Percentiles rank a stretch among this genome's conserved stretches.
Evolutionary conservation across 805 yeast genomes (phyloP).

Genomic region (Cyberlindnera subsufficiens): DNA sequence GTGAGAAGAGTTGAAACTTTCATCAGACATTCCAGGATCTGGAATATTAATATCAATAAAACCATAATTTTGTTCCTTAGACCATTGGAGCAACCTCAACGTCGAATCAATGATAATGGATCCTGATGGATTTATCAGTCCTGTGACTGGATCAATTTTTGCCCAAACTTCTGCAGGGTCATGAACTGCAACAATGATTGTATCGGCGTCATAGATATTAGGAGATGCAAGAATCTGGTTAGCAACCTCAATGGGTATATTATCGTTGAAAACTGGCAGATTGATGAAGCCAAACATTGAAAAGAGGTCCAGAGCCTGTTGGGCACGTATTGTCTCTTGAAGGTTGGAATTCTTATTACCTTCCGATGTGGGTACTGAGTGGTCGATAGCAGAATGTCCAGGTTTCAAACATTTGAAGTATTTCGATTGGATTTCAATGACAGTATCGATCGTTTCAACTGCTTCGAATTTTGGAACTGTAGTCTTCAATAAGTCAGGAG

Average conservation of each 20-base stretch:
- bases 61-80: conserved; percentile 55
- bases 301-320: conserved; percentile 57
- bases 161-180: conserved; percentile 96
- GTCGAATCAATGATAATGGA: conserved; percentile 77
- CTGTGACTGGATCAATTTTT: conserved; percentile 70
- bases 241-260: conserved; percentile 40
- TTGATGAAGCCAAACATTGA: conserved; percentile 52
- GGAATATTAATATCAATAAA: conserved; percentile 84
- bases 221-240: conserved; percentile 71
- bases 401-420: conserved; percentile 85
- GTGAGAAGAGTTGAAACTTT: conserved; percentile 58
- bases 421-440: conserved; percentile 69
- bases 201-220: conserved; percentile 55
- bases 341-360: conserved; percentile 42
- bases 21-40: conserved; percentile 34
- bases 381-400: conserved; percentile 41
- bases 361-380: conserved; percentile 27
- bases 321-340: conserved; percentile 69
- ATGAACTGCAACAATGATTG: conserved; percentile 68
- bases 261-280: conserved; percentile 54
- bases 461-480: conserved; percentile 70
- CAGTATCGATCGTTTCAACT: conserved; percentile 74
- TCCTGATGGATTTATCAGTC: conserved; percentile 65
- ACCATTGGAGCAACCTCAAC: conserved; percentile 65
- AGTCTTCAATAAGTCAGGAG: conserved; percentile 74